Evolutionary conservation across 1,284 basidiomycete genomes (phyloP).

Genomic region (Lignosus rhinocerotis): DNA sequence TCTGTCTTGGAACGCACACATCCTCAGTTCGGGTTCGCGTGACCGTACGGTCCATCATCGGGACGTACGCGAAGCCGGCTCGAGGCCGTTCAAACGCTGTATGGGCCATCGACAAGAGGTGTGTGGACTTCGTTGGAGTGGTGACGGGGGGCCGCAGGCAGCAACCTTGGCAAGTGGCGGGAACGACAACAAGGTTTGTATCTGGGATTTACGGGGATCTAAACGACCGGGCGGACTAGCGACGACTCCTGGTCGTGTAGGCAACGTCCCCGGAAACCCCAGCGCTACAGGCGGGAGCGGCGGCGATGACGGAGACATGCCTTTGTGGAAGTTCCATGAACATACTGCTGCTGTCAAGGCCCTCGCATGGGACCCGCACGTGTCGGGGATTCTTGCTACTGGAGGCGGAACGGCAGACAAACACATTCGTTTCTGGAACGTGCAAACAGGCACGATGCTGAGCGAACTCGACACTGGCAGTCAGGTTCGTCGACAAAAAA

Average conservation of each 20-base stretch:
- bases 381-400: constrained; percentile 88
- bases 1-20: constrained; percentile 90
- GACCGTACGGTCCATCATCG: constrained; percentile 92
- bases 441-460: constrained; percentile 81
- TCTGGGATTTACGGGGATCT: constrained; percentile 85
- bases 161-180: constrained; percentile 84
- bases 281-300: constrained; percentile 25
- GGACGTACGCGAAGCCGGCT: constrained; percentile 78
- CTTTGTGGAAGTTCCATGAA: constrained; percentile 93
- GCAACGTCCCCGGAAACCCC: constrained; percentile 32
- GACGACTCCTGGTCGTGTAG: constrained; percentile 26
- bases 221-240: constrained; percentile 40
- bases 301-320: constrained; percentile 55
- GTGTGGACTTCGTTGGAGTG: constrained; percentile 94
- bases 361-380: constrained; percentile 96
- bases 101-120: constrained; percentile 93
- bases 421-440: constrained; percentile 98
- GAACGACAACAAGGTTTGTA: constrained; percentile 98
- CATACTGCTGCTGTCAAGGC: constrained; percentile 98
- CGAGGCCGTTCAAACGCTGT: constrained; percentile 76
- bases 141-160: constrained; percentile 45
- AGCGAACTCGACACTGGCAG: constrained; percentile 90
- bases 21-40: constrained; percentile 89
- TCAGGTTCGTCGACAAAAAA: constrained; percentile 59
- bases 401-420: constrained; percentile 99